A percentile compares a stretch with the other conserved stretches of the same genome.
phyloP scores from a whole-genome alignment of 2,329 filamentous ascomycete species.

The Botrytis cinerea region DNA sequence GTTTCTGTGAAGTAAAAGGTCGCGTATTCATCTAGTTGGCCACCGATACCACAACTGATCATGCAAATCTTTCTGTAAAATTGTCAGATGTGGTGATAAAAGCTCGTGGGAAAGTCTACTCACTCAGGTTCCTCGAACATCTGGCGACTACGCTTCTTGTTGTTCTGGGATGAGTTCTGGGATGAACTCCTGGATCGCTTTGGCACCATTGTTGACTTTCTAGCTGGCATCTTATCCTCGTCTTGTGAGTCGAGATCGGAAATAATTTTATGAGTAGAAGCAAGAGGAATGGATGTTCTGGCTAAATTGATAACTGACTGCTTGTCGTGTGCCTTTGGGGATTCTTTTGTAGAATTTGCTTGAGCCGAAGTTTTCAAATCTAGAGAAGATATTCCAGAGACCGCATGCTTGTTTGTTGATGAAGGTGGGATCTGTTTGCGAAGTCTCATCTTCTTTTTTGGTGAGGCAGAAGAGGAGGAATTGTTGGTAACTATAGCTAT shows the following conservation, averaged over 20 bases:
- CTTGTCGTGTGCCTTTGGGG: not conserved
- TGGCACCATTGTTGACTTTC: not conserved
- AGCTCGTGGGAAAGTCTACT: not conserved
- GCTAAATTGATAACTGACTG: not conserved
- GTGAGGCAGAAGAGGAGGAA: not conserved
- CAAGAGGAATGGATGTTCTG: not conserved
- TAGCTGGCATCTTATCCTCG: too few species aligned
- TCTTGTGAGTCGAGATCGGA: fast-evolving
- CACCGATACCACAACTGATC: not conserved
- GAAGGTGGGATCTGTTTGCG: not conserved
- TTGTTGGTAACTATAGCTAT: not conserved
- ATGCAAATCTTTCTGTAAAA: not conserved
- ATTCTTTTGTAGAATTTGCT: not conserved
- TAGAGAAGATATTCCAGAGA: not conserved
- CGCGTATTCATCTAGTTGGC: not conserved
- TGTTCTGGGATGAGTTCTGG: not conserved
- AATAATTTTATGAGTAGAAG: not conserved
- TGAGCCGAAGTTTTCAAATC: not conserved
- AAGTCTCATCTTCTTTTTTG: not conserved
- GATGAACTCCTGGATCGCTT: not conserved
- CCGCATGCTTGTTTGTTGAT: not conserved
- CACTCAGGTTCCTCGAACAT: not conserved
- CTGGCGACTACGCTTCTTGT: not conserved
- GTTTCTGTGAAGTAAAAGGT: not conserved
- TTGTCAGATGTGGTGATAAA: not conserved